Evolutionary conservation across 257 asterid genomes (phyloP), one percentile per base, ranked within the genome.

Genomic region (Fraxinus cuspidata): DNA sequence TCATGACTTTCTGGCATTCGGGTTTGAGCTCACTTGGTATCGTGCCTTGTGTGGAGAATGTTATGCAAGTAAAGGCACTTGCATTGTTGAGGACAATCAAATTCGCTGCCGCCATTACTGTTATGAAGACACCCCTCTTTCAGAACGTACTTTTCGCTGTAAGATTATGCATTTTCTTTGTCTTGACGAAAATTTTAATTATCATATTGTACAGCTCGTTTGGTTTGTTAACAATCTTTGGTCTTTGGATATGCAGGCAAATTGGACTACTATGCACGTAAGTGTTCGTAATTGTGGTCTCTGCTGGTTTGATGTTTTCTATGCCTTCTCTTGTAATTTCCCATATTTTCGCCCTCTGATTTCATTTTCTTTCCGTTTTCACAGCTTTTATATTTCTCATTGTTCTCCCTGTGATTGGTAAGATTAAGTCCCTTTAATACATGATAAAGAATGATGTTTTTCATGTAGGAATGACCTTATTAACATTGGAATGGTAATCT

Each of bases 231-330:
- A 86, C 53, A 64, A 27, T 53, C 76, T 73, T 76, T 73, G 25
- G 23, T 19, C 19, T 64, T 74, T 81, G 79, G 34, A 71, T 65
- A 80, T 89, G 89, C 91, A 89, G 91, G 91, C 82, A 78, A 74
- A 56, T 32, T 85, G 66, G 73, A 79, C 64, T 85, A 67, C 79
- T 85, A 82, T 21, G 81, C 7, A 16, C 32, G 85, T 84, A 74
- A 78, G 86, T 70, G 70, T 11, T 73, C 60, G 12, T 25, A 77
- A 47, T 34, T 12, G 23, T 19, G 29, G 58, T 31, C 31, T 35
- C 53, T 34, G 15, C 18, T 47, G 31, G 16, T n/a, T 53, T 42
- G 16, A 75, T 70, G 13, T 64, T 51, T 18, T 51, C 21, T 34
- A 16, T 27, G 40, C 58, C 31, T 65, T 56, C 47, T 29, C 56